phyloP scores from a whole-genome alignment of 2,329 filamentous ascomycete species.

The Tolypocladium tropicale region DNA sequence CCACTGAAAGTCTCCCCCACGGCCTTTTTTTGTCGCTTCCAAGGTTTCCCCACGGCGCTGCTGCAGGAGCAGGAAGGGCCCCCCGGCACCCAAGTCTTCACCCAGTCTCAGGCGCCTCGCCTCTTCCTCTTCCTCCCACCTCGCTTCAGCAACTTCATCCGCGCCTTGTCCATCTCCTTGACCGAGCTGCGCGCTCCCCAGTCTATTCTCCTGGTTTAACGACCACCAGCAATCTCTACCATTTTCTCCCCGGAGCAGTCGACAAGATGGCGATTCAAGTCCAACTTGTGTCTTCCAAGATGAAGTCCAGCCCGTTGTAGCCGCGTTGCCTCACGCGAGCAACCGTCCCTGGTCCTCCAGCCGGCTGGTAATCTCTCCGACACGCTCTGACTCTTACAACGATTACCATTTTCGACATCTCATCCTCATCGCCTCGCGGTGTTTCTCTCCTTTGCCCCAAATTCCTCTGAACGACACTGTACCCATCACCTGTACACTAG shows the following conservation, averaged over 20 bases:
- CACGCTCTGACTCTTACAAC: not conserved
- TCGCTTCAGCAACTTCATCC: not conserved
- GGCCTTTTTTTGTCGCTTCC: not conserved
- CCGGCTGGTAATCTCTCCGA: not conserved
- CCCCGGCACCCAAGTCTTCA: not conserved
- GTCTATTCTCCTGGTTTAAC: not conserved
- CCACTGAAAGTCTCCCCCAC: not conserved
- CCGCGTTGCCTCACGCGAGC: not conserved
- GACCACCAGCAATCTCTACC: not conserved
- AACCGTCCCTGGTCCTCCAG: not conserved
- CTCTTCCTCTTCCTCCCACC: not conserved
- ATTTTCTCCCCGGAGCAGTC: not conserved
- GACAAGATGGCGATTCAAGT: slow-evolving; percentile 5
- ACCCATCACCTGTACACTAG: not conserved
- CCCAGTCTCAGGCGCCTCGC: not conserved
- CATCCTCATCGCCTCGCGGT: not conserved
- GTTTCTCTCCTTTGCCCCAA: not conserved
- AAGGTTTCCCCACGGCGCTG: not conserved
- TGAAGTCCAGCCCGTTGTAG: slow-evolving; percentile 1
- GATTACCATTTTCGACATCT: not conserved
- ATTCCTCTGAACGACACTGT: not conserved
- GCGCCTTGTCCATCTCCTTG: not conserved
- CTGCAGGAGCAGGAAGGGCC: not conserved
- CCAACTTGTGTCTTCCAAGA: slow-evolving; percentile 2
- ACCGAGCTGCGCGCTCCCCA: not conserved